A percentile compares a stretch with the other conserved stretches of the same genome.
These are phyloP conservation scores for Sicyos edulis DNA, from an alignment of 306 rosid species.

Conservation along the genomic window DNA sequence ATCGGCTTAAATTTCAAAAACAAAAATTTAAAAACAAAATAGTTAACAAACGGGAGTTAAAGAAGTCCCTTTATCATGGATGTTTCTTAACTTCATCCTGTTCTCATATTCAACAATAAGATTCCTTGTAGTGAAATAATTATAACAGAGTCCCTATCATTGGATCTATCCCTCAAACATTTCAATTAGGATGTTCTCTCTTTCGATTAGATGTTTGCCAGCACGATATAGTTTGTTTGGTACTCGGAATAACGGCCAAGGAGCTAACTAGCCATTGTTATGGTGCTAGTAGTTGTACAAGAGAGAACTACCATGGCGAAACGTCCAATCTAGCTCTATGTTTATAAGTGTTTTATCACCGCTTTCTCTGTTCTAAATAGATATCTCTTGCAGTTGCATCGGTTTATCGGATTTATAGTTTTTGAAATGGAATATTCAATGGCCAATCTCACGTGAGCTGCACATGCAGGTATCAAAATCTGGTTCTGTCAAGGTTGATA, in stretches of 20 bases:
- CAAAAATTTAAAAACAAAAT: no score
- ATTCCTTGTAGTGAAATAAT: background rate
- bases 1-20: no score
- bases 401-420: no score
- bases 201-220: slow-evolving; percentile 6
- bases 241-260: background rate
- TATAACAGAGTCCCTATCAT: background rate
- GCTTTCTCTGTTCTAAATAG: background rate
- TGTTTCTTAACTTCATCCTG: background rate
- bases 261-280: background rate
- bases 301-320: no score
- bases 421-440: background rate
- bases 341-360: background rate
- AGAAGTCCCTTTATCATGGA: background rate
- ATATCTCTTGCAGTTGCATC: background rate
- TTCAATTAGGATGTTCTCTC: background rate
- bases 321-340: background rate
- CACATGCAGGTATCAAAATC: slow-evolving; percentile 75
- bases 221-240: background rate
- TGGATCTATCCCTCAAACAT: background rate
- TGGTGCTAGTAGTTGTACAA: no score
- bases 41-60: no score
- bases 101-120: background rate
- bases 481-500: slow-evolving; percentile 84
- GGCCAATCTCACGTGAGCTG: slow-evolving; percentile 10